Conservation (phyloP, 2,329 filamentous ascomycete genomes). For the Bipolaris sorokiniana region DNA sequence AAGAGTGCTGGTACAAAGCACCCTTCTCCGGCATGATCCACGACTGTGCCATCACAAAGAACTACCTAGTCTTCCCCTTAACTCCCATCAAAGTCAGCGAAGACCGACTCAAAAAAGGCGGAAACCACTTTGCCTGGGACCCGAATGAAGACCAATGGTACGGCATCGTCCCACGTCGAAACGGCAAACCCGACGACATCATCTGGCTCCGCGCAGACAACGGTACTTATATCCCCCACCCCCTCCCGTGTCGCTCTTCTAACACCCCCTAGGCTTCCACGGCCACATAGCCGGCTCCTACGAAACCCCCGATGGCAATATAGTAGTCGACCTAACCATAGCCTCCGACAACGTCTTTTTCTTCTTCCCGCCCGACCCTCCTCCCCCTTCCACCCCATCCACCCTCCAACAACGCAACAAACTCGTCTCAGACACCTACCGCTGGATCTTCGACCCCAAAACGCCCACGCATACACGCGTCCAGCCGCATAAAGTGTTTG, state of each 20-base stretch:
- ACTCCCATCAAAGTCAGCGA: conserved; percentile 47
- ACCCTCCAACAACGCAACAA: conserved; percentile 51
- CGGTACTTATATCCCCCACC: conserved; percentile 39
- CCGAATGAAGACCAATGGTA: conserved; percentile 63
- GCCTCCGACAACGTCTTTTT: conserved; percentile 54
- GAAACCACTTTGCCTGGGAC: conserved; percentile 52
- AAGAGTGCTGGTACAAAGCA: conserved; percentile 51
- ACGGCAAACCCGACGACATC: conserved; percentile 60
- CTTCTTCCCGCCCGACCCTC: conserved; percentile 54
- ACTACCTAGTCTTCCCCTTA: conserved; percentile 49
- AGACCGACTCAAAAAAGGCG: conserved; percentile 48
- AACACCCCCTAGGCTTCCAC: conserved; percentile 42
- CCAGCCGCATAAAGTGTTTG: conserved; percentile 40
- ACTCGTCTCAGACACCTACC: conserved; percentile 46
- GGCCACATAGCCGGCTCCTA: conserved; percentile 54
- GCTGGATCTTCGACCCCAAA: conserved; percentile 51
- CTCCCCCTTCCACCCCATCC: conserved; percentile 46
- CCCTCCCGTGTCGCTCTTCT: background rate
- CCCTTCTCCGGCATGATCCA: conserved; percentile 51
- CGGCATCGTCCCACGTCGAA: conserved; percentile 59
- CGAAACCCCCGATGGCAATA: conserved; percentile 47
- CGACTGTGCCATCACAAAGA: conserved; percentile 50
- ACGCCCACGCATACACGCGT: conserved; percentile 37
- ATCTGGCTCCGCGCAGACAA: conserved; percentile 60
- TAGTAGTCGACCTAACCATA: conserved; percentile 49